These are phyloP conservation scores for Fragilaria radians DNA, from an alignment of 108 stramenopile species.

Conservation along the genomic window DNA sequence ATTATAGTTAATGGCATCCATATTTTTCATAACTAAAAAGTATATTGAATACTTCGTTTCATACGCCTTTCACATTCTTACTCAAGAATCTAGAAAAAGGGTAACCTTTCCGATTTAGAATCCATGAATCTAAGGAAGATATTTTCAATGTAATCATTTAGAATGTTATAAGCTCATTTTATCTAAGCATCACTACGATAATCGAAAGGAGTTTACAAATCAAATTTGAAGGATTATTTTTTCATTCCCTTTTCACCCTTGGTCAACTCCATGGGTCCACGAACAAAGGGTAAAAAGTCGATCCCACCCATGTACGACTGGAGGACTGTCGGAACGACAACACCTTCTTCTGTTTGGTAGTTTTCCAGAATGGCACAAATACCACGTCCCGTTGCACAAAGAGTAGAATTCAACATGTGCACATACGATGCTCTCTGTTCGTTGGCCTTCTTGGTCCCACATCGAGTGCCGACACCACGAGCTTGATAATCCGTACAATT, in stretches of 20 bases:
- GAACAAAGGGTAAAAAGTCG: conserved; percentile 96
- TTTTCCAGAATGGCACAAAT: conserved; percentile 98
- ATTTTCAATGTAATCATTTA: too few species aligned
- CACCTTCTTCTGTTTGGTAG: conserved; percentile 91
- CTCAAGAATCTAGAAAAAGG: too few species aligned
- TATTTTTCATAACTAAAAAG: too few species aligned
- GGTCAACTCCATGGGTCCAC: conserved; percentile 78
- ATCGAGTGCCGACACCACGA: conserved; percentile 92
- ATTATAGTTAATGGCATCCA: too few species aligned
- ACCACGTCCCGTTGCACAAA: conserved; percentile 97
- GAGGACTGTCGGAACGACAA: conserved; percentile 91
- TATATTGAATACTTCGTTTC: too few species aligned
- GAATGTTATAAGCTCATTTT: too few species aligned
- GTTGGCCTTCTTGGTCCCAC: conserved; percentile 74
- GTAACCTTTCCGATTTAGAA: too few species aligned
- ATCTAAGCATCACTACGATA: too few species aligned
- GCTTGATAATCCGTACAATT: conserved; percentile 99
- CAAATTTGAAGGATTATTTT: conserved; percentile 37
- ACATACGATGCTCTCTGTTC: conserved; percentile 81
- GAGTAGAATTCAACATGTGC: conserved; percentile 98
- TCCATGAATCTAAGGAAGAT: too few species aligned
- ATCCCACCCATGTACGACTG: conserved; percentile 98
- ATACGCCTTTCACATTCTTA: too few species aligned
- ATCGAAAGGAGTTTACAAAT: too few species aligned
- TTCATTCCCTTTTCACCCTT: conserved; percentile 74